These are phyloP conservation scores for Pleoardoris graminearum DNA, from an alignment of 2,329 filamentous ascomycete genomes.

Conservation along the genomic window DNA sequence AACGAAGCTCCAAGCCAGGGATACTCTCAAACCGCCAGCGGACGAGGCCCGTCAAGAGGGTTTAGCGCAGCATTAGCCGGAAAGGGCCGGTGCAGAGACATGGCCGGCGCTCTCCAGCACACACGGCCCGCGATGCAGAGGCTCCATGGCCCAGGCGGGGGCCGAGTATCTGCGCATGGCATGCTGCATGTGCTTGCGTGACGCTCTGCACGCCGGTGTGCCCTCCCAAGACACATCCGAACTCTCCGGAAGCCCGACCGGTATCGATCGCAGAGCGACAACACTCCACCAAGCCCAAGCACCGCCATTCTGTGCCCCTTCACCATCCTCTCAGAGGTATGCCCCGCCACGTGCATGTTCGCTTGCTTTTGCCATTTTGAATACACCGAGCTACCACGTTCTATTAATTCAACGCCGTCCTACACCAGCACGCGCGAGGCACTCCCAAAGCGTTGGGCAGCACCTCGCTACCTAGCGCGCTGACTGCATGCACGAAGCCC, in stretches of 20 bases:
- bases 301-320: not conserved
- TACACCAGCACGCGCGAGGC: not conserved
- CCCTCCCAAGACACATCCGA: not conserved
- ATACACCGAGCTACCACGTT: not conserved
- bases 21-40: slow-evolving; percentile 24
- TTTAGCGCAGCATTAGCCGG: slow-evolving; percentile 3
- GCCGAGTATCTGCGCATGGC: not conserved
- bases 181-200: not conserved
- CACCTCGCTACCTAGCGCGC: slow-evolving; percentile 5
- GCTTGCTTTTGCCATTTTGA: not conserved
- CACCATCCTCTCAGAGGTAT: not conserved
- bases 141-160: not conserved
- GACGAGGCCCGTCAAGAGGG: slow-evolving; percentile 17
- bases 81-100: not conserved
- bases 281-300: too few relatives aligned
- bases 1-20: slow-evolving; percentile 29
- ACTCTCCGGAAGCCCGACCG: not conserved
- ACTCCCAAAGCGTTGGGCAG: slow-evolving; percentile 13
- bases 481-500: not conserved
- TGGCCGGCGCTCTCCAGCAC: not conserved
- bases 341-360: not conserved
- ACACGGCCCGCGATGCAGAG: not conserved
- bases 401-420: not conserved
- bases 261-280: not conserved
- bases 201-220: slow-evolving; percentile 1